Base-by-base conservation (phyloP, 108 stramenopile genomes). In the Cylindrotheca closterium region DNA sequence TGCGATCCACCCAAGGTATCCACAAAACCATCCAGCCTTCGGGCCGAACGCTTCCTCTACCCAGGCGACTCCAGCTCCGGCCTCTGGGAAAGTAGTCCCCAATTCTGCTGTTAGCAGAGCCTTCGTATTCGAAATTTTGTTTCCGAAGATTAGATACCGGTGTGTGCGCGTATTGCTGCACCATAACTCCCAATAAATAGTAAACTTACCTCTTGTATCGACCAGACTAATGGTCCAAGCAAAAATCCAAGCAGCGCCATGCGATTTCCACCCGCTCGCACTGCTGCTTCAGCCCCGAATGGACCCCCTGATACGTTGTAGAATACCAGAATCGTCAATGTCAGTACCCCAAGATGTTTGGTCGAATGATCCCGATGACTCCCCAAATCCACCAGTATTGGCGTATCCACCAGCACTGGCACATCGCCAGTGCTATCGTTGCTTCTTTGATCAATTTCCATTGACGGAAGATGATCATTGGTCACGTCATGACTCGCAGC, bases 241-340 rank as follows among this genome's bases (percentile, higher is more conserved):
- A 81, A 42, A 55, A 93, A 93, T 8, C 73, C 97, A 3, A 95
- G 51, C 7, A 98, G 67, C n/a, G 96, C 79, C 51, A 88, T 91
- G 48, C 94, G 81, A 26, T 89, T 84, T 0, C 96, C 96, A 8
- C 79, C 95, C 1, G 94, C 81, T 4, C 84, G 79, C 0, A 98
- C 89, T 4, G 84, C 78, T 1, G 93, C 86, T 61, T 98, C 96
- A 37, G 89, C 77, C 2, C 98, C 98, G 65, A 96, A 98, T 4
- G 97, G 95, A 10, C 97, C 97, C 4, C 97, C 94, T n/a, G 75
- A 77, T 30, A 96, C 94, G 28, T 75, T 81, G 70, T 96, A 97
- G 67, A 98, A 98, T 21, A 96, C 86, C 5, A 98, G 71, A 24
- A 95, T 67, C 22, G 93, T 91, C 58, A 98, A 63, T 1, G 92